A percentile compares a stretch with the other conserved stretches of the same genome.
phyloP scores from a whole-genome alignment of 345 rosid species.

The Eucalyptus melliodora region DNA sequence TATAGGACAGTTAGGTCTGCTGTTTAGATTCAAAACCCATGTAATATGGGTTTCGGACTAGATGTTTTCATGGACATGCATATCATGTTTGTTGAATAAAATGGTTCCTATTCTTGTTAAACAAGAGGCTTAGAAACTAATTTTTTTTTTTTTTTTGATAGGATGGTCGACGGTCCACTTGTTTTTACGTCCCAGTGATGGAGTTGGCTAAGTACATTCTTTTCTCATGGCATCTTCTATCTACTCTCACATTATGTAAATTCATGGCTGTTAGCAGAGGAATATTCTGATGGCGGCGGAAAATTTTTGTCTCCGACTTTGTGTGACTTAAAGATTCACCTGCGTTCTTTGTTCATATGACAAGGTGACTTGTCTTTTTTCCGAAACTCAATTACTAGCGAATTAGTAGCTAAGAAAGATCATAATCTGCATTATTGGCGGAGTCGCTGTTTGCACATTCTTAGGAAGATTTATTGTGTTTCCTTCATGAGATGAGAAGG shows the following conservation, averaged over 20 bases:
- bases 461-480: background rate
- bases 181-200: background rate
- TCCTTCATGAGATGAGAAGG: background rate
- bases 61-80: background rate
- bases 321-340: background rate
- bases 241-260: background rate
- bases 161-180: constrained; percentile 11
- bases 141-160: background rate
- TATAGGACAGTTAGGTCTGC: background rate
- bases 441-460: background rate
- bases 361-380: background rate
- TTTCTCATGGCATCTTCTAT: background rate
- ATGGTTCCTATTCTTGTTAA: background rate
- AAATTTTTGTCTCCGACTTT: constrained; percentile 1
- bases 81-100: background rate
- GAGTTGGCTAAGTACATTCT: background rate
- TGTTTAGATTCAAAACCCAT: background rate
- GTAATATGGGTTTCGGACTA: background rate
- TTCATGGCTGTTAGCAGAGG: constrained; percentile 31
- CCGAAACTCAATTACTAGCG: background rate
- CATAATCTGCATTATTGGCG: background rate
- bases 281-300: constrained; percentile 20
- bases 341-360: background rate
- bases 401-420: background rate
- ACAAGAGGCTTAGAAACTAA: background rate